These are phyloP conservation scores for Rhodotorula sp. DNA, from an alignment of 1,284 basidiomycete genomes.

Conservation along the genomic window DNA sequence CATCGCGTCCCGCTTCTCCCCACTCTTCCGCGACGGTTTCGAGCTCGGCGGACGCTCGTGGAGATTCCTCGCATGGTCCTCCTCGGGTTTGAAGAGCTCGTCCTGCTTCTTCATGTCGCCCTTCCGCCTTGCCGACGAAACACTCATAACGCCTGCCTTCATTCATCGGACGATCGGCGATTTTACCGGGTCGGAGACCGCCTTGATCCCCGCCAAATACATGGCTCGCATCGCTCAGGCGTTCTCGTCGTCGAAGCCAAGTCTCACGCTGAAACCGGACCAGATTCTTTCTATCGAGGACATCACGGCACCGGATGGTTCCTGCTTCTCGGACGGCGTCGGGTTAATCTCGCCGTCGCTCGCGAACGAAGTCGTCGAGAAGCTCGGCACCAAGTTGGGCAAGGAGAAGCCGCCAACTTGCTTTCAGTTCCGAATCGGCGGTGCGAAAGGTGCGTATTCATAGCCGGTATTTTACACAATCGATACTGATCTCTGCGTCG, in stretches of 20 bases:
- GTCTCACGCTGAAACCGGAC: slow-evolving; percentile 57
- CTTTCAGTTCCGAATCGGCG: slow-evolving; percentile 9
- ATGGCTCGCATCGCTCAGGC: slow-evolving; percentile 41
- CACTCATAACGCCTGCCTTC: slow-evolving; percentile 21
- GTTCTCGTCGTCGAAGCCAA: slow-evolving; percentile 50
- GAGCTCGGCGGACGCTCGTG: slow-evolving; percentile 65
- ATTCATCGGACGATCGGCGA: slow-evolving; percentile 39
- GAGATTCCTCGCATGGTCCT: slow-evolving; percentile 71
- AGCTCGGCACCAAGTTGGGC: slow-evolving; percentile 25
- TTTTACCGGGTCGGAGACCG: slow-evolving; percentile 26
- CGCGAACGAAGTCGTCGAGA: slow-evolving; percentile 48
- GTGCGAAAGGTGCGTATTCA: slow-evolving; percentile 5
- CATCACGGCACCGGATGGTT: slow-evolving; percentile 48
- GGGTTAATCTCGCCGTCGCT: slow-evolving; percentile 53
- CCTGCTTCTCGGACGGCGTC: slow-evolving; percentile 55
- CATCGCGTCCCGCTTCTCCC: slow-evolving; percentile 2
- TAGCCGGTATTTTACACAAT: too few relatives aligned
- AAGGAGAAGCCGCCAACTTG: slow-evolving; percentile 13
- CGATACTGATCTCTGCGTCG: background rate
- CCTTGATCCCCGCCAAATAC: slow-evolving; percentile 39
- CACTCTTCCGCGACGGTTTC: slow-evolving; percentile 53
- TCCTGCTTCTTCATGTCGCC: slow-evolving; percentile 72
- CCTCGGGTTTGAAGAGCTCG: slow-evolving; percentile 65
- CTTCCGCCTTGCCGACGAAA: slow-evolving; percentile 53
- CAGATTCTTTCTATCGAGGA: slow-evolving; percentile 56